Base-by-base conservation (phyloP, 2,329 filamentous ascomycete species). In the Trichoderma atrobrunneum region DNA sequence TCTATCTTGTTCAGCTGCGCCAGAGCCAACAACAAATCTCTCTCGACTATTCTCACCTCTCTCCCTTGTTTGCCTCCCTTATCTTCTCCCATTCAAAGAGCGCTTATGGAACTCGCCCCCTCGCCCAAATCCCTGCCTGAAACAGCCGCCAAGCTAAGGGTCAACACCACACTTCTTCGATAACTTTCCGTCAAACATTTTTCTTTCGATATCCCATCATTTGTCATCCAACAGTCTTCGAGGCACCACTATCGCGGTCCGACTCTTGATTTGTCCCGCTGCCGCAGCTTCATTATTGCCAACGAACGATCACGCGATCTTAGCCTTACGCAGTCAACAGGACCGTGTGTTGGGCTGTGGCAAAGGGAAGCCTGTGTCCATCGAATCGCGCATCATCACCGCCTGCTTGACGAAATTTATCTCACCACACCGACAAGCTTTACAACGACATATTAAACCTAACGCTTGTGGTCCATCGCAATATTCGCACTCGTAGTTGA, bases 71-170 rank as follows among this genome's bases (percentile, higher is more conserved):
- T 70, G 18, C 60, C 57, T 71, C 51, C 64, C 56, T 64, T 67
- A 43, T 28, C 10, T 36, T 36, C 54, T 63, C 54, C 21, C 67
- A 39, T 43, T 30, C 30, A 48, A 60, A 67, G 63, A 54, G 63
- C 70, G 62, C 57, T 66, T 67, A 65, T 67, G 70, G 56, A 65
- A 48, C 39, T 61, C 56, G 62, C 56, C 70, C 69, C 63, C 51
- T 72, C 70, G 60, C 73, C 70, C 74, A 73, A 75, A 73, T 72
- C 73, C 73, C 71, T 75, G 76, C 74, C 76, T 76, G 76, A 77
- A 77, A 77, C 76, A 76, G 70, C 65, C 71, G 73, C 66, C 70
- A 51, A 72, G 56, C 70, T 65, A 60, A 72, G 62, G 68, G 60
- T 64, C 68, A 70, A 59, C 51, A 57, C 26, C 61, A 66, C 62